Conservation (phyloP, 1,139 yeast species). For the Saccharomyces hybrid region DNA sequence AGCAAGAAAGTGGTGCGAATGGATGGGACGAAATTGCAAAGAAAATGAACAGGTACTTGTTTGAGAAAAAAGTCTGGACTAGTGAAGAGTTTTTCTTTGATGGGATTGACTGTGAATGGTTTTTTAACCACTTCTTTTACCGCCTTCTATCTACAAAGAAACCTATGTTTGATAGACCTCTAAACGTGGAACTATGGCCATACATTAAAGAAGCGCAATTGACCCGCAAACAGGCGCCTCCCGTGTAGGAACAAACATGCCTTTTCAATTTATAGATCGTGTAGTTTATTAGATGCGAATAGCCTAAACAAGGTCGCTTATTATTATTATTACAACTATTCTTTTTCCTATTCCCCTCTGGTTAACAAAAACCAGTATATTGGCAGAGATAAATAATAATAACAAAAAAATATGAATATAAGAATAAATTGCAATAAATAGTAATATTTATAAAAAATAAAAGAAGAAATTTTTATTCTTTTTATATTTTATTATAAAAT, state of each 20-base stretch:
- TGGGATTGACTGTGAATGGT: neutral
- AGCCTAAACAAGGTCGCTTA: neutral
- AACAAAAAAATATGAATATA: too few species aligned
- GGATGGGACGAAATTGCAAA: neutral
- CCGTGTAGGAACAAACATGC: neutral
- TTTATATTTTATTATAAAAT: too few species aligned
- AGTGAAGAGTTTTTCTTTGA: neutral
- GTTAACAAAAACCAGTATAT: neutral
- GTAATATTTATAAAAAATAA: too few species aligned
- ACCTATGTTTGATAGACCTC: neutral
- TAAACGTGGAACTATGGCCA: neutral
- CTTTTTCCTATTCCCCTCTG: neutral
- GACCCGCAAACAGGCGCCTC: neutral
- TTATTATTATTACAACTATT: neutral
- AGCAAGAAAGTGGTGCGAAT: neutral
- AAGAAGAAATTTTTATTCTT: too few species aligned
- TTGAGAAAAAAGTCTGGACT: neutral
- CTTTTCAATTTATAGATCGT: neutral
- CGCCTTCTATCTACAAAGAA: neutral
- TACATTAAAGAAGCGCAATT: neutral
- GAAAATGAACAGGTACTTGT: neutral
- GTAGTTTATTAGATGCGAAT: neutral
- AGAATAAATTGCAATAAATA: too few species aligned
- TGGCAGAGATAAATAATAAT: too few species aligned
- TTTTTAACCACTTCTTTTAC: neutral